A percentile compares a stretch with the other conserved stretches of the same genome.
These are phyloP conservation scores for Syzygium oleosum DNA, from an alignment of 345 rosid genomes.

Conservation along the genomic window DNA sequence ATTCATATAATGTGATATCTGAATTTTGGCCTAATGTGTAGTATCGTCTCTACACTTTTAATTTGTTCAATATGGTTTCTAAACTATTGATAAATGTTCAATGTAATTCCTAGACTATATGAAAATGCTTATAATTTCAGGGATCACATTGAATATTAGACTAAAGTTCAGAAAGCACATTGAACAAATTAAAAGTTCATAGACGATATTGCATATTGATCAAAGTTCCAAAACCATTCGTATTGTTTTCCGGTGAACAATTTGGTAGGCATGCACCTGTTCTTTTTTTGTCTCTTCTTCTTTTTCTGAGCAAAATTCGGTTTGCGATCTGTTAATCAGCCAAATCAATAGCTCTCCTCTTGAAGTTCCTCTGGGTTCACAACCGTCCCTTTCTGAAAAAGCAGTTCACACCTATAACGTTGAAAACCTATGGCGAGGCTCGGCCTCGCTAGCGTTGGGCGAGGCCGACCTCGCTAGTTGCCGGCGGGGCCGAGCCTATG, in stretches of 20 bases:
- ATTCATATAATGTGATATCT: too few species aligned
- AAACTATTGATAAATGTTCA: accelerated
- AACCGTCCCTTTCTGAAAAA: background rate
- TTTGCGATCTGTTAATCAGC: background rate
- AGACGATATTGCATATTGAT: too few species aligned
- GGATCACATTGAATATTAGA: background rate
- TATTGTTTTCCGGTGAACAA: background rate
- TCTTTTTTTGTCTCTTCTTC: too few species aligned
- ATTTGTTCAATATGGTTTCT: accelerated
- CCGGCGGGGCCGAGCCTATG: too few species aligned
- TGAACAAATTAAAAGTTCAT: too few species aligned
- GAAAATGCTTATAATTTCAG: too few species aligned
- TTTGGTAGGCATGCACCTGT: background rate
- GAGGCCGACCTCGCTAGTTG: too few species aligned
- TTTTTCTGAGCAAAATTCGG: background rate
- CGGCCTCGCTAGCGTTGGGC: too few species aligned
- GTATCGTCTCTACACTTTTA: too few species aligned
- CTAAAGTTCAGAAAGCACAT: accelerated
- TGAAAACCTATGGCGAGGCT: background rate
- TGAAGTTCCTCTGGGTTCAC: too few species aligned
- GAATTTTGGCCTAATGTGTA: accelerated
- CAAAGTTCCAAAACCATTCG: background rate
- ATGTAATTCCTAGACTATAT: too few species aligned
- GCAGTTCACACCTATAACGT: background rate
- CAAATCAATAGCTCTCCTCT: background rate